Conservation (phyloP, 306 rosid species). For the Boehmeria nivea region DNA sequence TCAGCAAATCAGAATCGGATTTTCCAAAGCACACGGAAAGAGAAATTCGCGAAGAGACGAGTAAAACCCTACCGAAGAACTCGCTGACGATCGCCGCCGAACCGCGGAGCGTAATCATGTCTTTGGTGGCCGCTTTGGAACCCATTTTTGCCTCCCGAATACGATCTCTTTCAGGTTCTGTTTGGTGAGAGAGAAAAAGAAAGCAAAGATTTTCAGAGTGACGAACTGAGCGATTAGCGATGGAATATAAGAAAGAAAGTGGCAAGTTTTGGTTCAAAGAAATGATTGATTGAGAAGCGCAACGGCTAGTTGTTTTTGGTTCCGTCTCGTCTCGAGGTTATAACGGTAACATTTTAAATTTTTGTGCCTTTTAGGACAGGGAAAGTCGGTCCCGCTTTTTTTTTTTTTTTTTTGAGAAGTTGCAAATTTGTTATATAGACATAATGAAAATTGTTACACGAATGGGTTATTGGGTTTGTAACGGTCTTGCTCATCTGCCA, state of each 20-base stretch:
- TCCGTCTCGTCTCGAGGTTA: not conserved
- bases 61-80: conserved; percentile 60
- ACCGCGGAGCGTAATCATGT: conserved; percentile 93
- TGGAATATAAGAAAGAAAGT: conserved; percentile 3
- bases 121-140: conserved; percentile 66
- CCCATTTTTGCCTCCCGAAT: conserved; percentile 43
- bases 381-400: too few species aligned
- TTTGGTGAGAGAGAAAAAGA: conserved; percentile 4
- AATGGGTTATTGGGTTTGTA: not conserved
- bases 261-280: not conserved
- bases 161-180: not conserved
- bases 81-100: conserved; percentile 97
- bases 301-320: conserved; percentile 33
- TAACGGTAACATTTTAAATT: conserved; percentile 32
- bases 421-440: not conserved
- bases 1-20: not conserved
- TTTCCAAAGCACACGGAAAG: not conserved
- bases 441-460: not conserved
- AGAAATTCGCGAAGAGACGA: not conserved
- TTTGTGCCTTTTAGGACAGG: conserved; percentile 12
- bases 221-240: not conserved
- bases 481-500: not conserved
- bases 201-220: not conserved
- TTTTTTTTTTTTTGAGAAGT: too few species aligned
- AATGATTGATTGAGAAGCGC: conserved; percentile 4